Base-by-base conservation (phyloP, 331 rosid genomes). In the Quercus phellos region DNA sequence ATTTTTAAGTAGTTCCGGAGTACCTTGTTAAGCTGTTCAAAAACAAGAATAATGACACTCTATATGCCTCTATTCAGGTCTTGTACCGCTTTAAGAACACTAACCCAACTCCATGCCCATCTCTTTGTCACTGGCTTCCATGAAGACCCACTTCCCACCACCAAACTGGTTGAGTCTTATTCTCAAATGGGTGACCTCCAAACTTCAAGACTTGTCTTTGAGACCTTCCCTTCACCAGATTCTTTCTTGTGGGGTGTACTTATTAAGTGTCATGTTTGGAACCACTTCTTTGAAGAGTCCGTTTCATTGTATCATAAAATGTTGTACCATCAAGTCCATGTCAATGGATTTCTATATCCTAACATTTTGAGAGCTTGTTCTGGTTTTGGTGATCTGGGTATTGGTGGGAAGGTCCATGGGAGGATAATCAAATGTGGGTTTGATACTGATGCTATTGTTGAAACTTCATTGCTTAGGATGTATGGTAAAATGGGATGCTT, bases 181-280 rank as follows among this genome's bases (percentile, higher is more conserved):
- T 78, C 92, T 54, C 95, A 89, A 78, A 83, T 84, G 90, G 93
- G 88, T 51, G 66, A 81, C 75, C 89, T 90, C 74, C 84, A 79
- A 35, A 85, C 97, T 54, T 88, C 97, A 55, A 81, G 83, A 71
- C 86, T 72, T 55, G 88, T 92, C 80, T 94, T 92, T 46, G 59
- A 68, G 3, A 18, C 90, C 50, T 87, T 87, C 87, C 84, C 85
- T 27, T 81, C 70, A 50, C 97, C 91, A 30, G 97, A 94, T 86
- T 87, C 91, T 35, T 92, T 94, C 90, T 90, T 94, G 98, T 90
- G 90, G 77, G 96, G 96, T 9, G 97, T 94, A 2, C 84, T 92
- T 13, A 67, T 94, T 58, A 92, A 91, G 84, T 90, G 89, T 72
- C 64, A 79, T 75, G 84, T 89, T n/a, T 86, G 92, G 91, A 89